Evolutionary conservation across 2,329 filamentous ascomycete species (phyloP), one percentile per base, ranked within the genome.

Genomic region (Microdochium paspali): DNA sequence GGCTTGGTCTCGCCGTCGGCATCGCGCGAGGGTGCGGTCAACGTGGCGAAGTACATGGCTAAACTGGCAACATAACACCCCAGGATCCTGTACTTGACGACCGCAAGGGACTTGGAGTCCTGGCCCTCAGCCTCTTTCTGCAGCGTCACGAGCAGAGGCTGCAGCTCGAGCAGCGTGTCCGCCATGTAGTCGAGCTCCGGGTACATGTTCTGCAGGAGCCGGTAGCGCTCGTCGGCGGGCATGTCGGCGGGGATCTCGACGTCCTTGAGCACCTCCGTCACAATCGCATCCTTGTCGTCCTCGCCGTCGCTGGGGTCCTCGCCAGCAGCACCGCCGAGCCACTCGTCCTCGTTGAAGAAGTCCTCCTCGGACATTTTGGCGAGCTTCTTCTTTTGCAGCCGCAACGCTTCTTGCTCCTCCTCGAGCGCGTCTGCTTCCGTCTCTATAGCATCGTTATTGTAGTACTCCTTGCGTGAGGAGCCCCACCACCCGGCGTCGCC

Each of bases 291-390:
- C 4, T 47, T 24, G 30, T 52, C 48, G n/a, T 44, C 72, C 49
- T 72, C 71, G 28, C 73, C 70, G 2, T 72, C 70, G 7, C n/a
- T n/a, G n/a, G 61, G 69, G 1, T 69, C 70, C 21, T 73, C 70
- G 15, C 18, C 35, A 6, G 71, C 72, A 3, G 73, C 75, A 15
- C 74, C 69, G 24, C 77, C 80, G 31, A 84, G 63, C 93, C 91
- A 97, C 55, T 94, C 90, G 39, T 81, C 77, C 59, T 94, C 87
- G 57, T 97, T 90, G 54, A 97, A 94, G 60, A 96, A 98, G 62
- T 98, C 93, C 32, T 86, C 85, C 55, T 94, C 90, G 5, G 82
- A 80, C 87, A 98, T 93, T 54, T 85, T 84, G 56, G 89, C 77
- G 23, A 97, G 67, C 61, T 93, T 91, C 74, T 95, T 96, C 66